Evolutionary conservation across 1,284 basidiomycete species (phyloP).

Genomic region (Testicularia cyperi): DNA sequence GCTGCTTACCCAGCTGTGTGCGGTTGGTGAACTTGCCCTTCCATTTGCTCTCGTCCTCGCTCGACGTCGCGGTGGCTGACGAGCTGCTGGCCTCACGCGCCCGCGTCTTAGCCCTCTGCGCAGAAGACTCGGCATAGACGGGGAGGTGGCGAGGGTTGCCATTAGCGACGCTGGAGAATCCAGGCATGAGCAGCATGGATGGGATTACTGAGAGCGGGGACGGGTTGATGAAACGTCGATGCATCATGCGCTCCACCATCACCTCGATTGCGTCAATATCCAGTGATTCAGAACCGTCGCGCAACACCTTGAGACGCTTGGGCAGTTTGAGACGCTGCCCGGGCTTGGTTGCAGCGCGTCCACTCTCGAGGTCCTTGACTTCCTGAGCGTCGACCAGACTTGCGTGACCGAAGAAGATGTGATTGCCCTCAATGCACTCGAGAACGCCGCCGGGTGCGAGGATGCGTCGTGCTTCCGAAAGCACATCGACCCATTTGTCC

Average conservation of each 20-base stretch:
- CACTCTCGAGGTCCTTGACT: slow-evolving; percentile 27
- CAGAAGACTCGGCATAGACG: slow-evolving; percentile 32
- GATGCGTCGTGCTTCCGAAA: slow-evolving; percentile 30
- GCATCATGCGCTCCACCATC: slow-evolving; percentile 31
- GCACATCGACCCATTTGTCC: slow-evolving; percentile 36
- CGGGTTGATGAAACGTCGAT: slow-evolving; percentile 40
- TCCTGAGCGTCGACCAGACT: slow-evolving; percentile 29
- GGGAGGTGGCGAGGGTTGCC: slow-evolving; percentile 42
- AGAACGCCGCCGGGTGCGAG: slow-evolving; percentile 41
- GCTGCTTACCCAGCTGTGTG: slow-evolving; percentile 37
- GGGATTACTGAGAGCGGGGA: slow-evolving; percentile 32
- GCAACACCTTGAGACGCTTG: slow-evolving; percentile 21
- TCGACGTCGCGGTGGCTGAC: slow-evolving; percentile 11
- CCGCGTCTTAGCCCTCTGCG: slow-evolving; percentile 16
- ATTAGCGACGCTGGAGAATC: slow-evolving; percentile 25
- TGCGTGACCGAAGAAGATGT: slow-evolving; percentile 34
- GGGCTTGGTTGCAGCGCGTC: slow-evolving; percentile 1
- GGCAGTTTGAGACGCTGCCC: slow-evolving; percentile 16
- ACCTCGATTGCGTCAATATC: slow-evolving; percentile 38
- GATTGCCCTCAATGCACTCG: slow-evolving; percentile 41
- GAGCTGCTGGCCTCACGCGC: slow-evolving; percentile 2
- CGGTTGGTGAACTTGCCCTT: slow-evolving; percentile 32
- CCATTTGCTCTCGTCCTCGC: slow-evolving; percentile 22
- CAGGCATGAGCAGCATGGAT: slow-evolving; percentile 21
- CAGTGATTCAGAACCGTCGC: slow-evolving; percentile 8